Evolutionary conservation across 1,284 basidiomycete genomes (phyloP).

Genomic region (Moniliella sp.): DNA sequence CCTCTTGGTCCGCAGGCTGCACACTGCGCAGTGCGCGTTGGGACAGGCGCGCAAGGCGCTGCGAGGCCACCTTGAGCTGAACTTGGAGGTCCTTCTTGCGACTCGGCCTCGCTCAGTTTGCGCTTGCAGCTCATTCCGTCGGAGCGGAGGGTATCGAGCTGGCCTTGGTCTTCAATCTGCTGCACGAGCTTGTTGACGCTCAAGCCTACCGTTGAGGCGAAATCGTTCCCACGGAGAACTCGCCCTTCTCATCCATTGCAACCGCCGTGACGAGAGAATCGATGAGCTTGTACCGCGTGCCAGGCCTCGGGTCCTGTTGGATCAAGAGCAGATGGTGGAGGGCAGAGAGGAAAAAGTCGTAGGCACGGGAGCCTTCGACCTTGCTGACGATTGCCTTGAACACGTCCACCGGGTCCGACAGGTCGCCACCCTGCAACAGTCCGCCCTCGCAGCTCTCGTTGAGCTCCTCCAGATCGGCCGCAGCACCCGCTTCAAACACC

Average conservation of each 20-base stretch:
- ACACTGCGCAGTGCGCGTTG: no score
- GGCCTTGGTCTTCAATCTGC: constrained; percentile 73
- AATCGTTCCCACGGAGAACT: constrained; percentile 41
- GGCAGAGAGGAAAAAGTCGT: constrained; percentile 68
- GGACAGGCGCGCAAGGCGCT: no score
- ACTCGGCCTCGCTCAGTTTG: no score
- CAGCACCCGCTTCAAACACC: constrained; percentile 47
- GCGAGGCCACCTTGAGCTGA: constrained; percentile 42
- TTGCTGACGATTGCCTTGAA: constrained; percentile 58
- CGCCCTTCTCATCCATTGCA: constrained; percentile 69
- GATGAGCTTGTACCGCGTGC: constrained; percentile 75
- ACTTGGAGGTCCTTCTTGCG: no score
- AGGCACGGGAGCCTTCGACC: constrained; percentile 54
- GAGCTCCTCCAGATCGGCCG: constrained; percentile 58
- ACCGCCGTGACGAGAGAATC: constrained; percentile 80
- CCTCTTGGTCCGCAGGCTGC: no score
- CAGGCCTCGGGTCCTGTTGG: constrained; percentile 49
- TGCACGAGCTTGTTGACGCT: constrained; percentile 72
- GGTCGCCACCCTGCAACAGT: constrained; percentile 52
- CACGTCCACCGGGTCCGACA: constrained; percentile 64
- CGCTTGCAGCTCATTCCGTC: no score
- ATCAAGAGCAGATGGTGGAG: constrained; percentile 81
- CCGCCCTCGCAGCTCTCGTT: constrained; percentile 56
- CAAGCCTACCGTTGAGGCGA: constrained; percentile 63
- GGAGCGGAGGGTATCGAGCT: no score